These are phyloP conservation scores for Pseudocercospora fuligena DNA, from an alignment of 2,329 filamentous ascomycete genomes.

Conservation along the genomic window DNA sequence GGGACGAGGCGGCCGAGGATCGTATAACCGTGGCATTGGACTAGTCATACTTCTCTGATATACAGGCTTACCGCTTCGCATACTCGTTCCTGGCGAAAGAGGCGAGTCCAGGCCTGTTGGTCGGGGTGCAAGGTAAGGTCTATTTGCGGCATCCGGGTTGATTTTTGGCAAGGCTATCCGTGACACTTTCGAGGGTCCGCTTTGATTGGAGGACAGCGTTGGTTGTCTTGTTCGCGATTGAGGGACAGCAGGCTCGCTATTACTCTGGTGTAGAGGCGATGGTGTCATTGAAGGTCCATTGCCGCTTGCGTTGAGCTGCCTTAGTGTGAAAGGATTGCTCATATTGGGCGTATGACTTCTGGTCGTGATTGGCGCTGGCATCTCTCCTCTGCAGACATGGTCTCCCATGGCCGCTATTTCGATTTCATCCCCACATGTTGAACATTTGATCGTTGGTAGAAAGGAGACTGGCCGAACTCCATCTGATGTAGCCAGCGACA, in stretches of 20 bases:
- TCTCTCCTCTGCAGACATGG: constrained; percentile 64
- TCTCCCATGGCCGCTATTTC: constrained; percentile 86
- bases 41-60: constrained; percentile 36
- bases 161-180: constrained; percentile 36
- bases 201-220: constrained; percentile 17
- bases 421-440: constrained; percentile 75
- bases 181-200: constrained; percentile 40
- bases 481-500: constrained; percentile 37
- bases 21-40: constrained; percentile 39
- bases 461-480: constrained; percentile 67
- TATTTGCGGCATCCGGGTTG: constrained; percentile 39
- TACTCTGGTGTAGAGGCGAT: constrained; percentile 11
- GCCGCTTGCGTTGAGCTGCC: constrained; percentile 26
- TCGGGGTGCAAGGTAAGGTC: constrained; percentile 35
- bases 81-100: constrained; percentile 41
- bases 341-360: constrained; percentile 28
- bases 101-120: constrained; percentile 63
- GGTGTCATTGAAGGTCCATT: constrained; percentile 8
- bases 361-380: constrained; percentile 18
- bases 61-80: constrained; percentile 32
- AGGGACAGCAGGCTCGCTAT: constrained; percentile 15
- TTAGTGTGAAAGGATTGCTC: constrained; percentile 37
- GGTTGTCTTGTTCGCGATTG: constrained; percentile 21
- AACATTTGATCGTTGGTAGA: constrained; percentile 86
- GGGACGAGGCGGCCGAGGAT: constrained; percentile 44